Conservation (phyloP, 1,284 basidiomycete genomes). For the Veloporphyrellus conicus region DNA sequence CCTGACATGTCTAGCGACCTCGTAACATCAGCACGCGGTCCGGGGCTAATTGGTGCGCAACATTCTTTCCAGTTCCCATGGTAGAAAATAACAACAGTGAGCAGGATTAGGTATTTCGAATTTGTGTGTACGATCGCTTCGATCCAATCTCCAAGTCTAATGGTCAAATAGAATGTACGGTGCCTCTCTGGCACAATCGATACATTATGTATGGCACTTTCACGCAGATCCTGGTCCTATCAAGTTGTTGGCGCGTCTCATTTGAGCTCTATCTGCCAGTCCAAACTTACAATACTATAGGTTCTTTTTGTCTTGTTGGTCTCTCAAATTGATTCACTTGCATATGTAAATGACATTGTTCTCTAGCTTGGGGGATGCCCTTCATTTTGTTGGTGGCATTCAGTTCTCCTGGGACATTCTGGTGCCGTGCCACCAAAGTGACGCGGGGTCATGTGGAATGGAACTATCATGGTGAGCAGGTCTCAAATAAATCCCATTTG, state of each 20-base stretch:
- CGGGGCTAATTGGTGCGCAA: too few relatives aligned
- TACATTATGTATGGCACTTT: constrained; percentile 9
- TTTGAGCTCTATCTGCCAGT: neutral
- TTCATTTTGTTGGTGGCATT: constrained; percentile 4
- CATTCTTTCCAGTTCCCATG: neutral
- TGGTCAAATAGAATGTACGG: constrained; percentile 8
- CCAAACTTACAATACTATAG: neutral
- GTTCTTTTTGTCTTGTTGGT: constrained; percentile 11
- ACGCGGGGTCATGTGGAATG: neutral
- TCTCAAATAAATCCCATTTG: neutral
- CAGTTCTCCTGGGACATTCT: constrained; percentile 8
- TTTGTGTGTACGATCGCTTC: constrained; percentile 1
- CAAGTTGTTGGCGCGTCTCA: constrained; percentile 6
- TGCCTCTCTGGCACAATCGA: constrained; percentile 5
- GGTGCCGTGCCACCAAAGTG: constrained; percentile 4
- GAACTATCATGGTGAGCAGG: constrained; percentile 9
- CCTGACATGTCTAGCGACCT: too few relatives aligned
- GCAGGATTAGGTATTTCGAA: constrained; percentile 1
- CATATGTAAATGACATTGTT: neutral
- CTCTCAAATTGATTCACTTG: neutral
- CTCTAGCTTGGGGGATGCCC: constrained; percentile 4
- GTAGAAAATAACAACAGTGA: neutral
- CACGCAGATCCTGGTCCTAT: constrained; percentile 1
- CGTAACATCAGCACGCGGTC: too few relatives aligned
- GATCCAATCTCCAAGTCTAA: neutral